Percentiles rank a stretch among this genome's conserved stretches.
These are phyloP conservation scores for Raphanus hybrid DNA, from an alignment of 441 rosid species.

Conservation along the genomic window DNA sequence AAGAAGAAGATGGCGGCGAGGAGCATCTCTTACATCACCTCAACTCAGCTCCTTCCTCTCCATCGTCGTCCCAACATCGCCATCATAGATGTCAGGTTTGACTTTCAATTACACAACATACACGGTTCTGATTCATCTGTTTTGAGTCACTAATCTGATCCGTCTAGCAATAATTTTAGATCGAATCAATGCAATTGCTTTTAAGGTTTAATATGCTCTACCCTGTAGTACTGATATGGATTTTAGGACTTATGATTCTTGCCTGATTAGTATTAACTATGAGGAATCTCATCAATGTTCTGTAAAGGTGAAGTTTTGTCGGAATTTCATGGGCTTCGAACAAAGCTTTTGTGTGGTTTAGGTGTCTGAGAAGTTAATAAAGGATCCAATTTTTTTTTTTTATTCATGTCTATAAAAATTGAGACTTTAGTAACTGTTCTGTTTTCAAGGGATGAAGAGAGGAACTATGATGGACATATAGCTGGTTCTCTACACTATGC, in stretches of 20 bases:
- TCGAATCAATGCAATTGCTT: background rate
- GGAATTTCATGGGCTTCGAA: slow-evolving; percentile 5
- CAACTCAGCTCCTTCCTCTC: slow-evolving; percentile 75
- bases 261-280: background rate
- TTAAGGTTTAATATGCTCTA: background rate
- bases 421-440: background rate
- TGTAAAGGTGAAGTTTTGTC: slow-evolving; percentile 1
- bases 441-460: slow-evolving; percentile 77
- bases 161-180: background rate
- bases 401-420: background rate
- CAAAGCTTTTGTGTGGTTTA: slow-evolving; percentile 2
- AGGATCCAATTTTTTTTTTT: background rate
- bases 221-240: background rate
- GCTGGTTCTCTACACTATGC: slow-evolving; percentile 87
- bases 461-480: slow-evolving; percentile 92
- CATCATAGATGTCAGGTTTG: slow-evolving; percentile 80
- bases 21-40: slow-evolving; percentile 76
- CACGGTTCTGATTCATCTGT: background rate
- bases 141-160: slow-evolving; percentile 18
- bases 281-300: slow-evolving; percentile 7
- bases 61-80: slow-evolving; percentile 75
- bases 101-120: slow-evolving; percentile 1
- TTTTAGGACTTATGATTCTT: background rate
- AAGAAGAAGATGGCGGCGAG: slow-evolving; percentile 69
- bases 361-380: background rate